phyloP scores from a whole-genome alignment of 345 rosid species.

The Moricandia moricandioides region DNA sequence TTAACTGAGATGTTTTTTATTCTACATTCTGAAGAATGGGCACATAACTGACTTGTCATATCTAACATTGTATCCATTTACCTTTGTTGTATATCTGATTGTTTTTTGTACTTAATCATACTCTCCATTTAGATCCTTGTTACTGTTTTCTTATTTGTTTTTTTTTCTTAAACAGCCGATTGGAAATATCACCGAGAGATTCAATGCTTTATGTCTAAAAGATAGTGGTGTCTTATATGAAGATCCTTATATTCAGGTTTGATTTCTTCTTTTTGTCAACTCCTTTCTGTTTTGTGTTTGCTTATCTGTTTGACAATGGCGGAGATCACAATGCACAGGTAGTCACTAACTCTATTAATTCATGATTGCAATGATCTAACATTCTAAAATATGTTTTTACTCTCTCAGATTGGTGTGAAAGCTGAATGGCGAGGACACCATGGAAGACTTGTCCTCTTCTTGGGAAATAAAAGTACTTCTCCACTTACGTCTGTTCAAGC shows the following conservation, averaged over 20 bases:
- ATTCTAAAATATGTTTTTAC: not conserved
- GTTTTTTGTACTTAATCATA: not conserved
- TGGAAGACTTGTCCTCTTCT: slow-evolving; percentile 87
- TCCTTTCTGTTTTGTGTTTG: not conserved
- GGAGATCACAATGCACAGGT: not conserved
- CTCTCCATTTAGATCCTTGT: not conserved
- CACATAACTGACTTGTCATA: not conserved
- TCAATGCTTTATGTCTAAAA: slow-evolving; percentile 82
- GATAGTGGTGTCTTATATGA: slow-evolving; percentile 95
- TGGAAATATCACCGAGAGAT: slow-evolving; percentile 81
- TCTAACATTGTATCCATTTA: not conserved
- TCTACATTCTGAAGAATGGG: not conserved
- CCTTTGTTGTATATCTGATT: not conserved
- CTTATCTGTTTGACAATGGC: not conserved
- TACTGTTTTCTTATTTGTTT: slow-evolving; percentile 17
- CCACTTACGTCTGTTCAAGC: slow-evolving; percentile 79
- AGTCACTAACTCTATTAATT: not conserved
- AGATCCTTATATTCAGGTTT: slow-evolving; percentile 90
- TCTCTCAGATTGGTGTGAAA: slow-evolving; percentile 81
- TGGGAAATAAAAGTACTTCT: slow-evolving; percentile 89
- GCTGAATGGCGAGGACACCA: slow-evolving; percentile 93
- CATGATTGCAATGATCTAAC: slow-evolving; percentile 10
- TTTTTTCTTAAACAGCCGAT: slow-evolving; percentile 60
- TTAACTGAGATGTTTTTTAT: not conserved
- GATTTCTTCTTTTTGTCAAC: not conserved